Evolutionary conservation across 2,329 filamentous ascomycete genomes (phyloP), one percentile per base, ranked within the genome.

Genomic region (Macrophomina pseudophaseolina): DNA sequence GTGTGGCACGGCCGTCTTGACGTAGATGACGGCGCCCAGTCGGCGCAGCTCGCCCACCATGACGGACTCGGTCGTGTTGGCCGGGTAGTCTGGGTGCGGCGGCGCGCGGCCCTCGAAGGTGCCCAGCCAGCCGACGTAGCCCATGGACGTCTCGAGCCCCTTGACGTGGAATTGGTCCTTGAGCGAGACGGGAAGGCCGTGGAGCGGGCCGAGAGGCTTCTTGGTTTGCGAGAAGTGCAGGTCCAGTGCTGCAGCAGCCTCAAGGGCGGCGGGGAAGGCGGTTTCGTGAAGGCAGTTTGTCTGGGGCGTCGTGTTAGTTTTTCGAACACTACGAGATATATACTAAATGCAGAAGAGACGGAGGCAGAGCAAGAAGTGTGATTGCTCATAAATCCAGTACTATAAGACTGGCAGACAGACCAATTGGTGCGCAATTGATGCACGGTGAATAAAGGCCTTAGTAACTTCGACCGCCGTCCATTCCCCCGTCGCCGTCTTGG

Each of bases 91-190:
- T 38, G 80, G 83, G 67, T 79, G 84, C 3, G 79, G 81, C 3
- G 79, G 81, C 67, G 82, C 82, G 49, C 81, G 77, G 60, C 85
- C 87, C 74, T 89, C 77, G 69, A 88, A 86, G 0, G 85, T 86
- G 6, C 84, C 85, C n/a, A 90, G 85, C 83, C 87, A 88, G n/a
- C 87, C 86, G 30, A 89, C 80, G 71, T 89, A 90, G 12, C 87
- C 88, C 81, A 90, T 78, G 1, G 75, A 76, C 40, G 80, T 83
- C 64, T 83, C 81, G 35, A 81, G 79, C n/a, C 78, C 80, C 63
- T 78, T 73, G 67, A 84, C 78, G 65, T 84, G 80, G 71, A 84
- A 84, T 65, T 83, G 82, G 68, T 84, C 82, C 67, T 84, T 84
- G 33, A 84, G 69, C 30, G 79, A 81, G 69, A 84, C 78, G 44